Evolutionary conservation across 1,139 yeast species (phyloP).

Genomic region (Kluyveromyces marxianus): DNA sequence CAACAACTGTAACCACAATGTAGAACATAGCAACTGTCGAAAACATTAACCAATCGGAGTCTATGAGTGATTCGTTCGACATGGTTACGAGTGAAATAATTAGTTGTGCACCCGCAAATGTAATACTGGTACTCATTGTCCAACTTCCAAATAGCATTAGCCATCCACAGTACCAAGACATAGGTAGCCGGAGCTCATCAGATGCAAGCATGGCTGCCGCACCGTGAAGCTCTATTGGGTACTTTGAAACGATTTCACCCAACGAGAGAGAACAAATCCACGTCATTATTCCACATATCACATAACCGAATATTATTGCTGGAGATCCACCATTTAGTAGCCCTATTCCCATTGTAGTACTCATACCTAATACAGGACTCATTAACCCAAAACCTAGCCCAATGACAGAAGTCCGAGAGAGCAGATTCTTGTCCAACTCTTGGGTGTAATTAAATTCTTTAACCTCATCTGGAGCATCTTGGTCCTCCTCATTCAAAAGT

Average conservation of each 20-base stretch:
- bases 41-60: constrained; percentile 48
- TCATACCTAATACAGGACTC: constrained; percentile 74
- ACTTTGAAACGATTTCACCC: constrained; percentile 66
- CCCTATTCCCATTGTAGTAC: constrained; percentile 63
- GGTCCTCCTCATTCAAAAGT: constrained; percentile 22
- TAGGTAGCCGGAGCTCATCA: constrained; percentile 43
- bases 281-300: constrained; percentile 54
- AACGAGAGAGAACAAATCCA: constrained; percentile 57
- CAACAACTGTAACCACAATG: constrained; percentile 48
- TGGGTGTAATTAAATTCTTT: constrained; percentile 69
- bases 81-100: constrained; percentile 59
- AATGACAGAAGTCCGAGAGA: constrained; percentile 53
- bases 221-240: constrained; percentile 70
- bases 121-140: constrained; percentile 66
- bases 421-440: constrained; percentile 55
- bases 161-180: constrained; percentile 78
- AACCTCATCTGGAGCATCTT: constrained; percentile 47
- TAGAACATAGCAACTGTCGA: constrained; percentile 49
- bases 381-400: constrained; percentile 70
- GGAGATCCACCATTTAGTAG: constrained; percentile 67
- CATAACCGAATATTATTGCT: constrained; percentile 65
- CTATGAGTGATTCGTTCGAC: constrained; percentile 41
- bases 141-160: constrained; percentile 63
- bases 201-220: constrained; percentile 64
- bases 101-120: constrained; percentile 70